These are phyloP conservation scores for Peronosclerospora sorghi DNA, from an alignment of 352 stramenopile species.

Conservation along the genomic window DNA sequence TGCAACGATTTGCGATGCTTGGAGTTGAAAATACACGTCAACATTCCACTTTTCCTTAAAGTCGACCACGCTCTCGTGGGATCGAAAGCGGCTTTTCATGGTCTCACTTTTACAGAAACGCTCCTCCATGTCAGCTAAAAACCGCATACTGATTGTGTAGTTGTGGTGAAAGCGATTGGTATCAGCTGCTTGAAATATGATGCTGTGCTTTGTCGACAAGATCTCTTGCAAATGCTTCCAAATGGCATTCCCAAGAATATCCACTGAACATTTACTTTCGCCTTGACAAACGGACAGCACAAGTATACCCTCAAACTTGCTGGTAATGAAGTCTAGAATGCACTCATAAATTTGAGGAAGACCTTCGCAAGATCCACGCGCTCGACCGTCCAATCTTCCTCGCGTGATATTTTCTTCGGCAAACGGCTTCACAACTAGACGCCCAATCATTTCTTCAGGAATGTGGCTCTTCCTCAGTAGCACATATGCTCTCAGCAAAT, in stretches of 20 bases:
- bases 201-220: constrained; percentile 53
- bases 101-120: constrained; percentile 40
- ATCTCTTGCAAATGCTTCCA: constrained; percentile 70
- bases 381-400: constrained; percentile 56
- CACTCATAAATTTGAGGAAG: constrained; percentile 60
- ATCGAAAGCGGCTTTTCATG: constrained; percentile 55
- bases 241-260: constrained; percentile 72
- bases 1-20: constrained; percentile 38
- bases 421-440: constrained; percentile 67
- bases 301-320: constrained; percentile 56
- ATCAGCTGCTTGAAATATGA: constrained; percentile 77
- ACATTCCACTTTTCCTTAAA: constrained; percentile 86
- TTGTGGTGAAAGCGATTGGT: constrained; percentile 72
- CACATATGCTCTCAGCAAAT: constrained; percentile 65
- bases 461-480: constrained; percentile 63
- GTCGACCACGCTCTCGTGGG: constrained; percentile 55
- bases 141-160: constrained; percentile 68
- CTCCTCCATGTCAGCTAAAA: constrained; percentile 43
- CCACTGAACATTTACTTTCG: constrained; percentile 50
- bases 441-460: constrained; percentile 73
- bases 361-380: constrained; percentile 67
- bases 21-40: constrained; percentile 81
- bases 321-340: constrained; percentile 60
- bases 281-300: constrained; percentile 54
- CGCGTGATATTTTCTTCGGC: constrained; percentile 68